These are phyloP conservation scores for Plantago ovata DNA, from an alignment of 257 asterid genomes.

Conservation along the genomic window DNA sequence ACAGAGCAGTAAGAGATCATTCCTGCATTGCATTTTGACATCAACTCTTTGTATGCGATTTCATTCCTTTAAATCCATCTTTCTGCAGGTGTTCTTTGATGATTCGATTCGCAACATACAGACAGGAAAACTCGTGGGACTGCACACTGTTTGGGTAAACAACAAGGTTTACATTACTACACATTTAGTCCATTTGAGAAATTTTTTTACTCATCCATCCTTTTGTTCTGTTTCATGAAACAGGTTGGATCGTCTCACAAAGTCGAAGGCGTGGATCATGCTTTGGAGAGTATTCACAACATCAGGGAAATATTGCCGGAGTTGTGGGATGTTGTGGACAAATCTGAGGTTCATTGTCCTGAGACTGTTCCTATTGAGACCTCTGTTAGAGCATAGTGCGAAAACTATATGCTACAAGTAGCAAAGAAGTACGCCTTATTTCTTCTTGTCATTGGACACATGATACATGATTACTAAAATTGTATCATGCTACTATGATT, in stretches of 20 bases:
- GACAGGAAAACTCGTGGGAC: conserved; percentile 60
- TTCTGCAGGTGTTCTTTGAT: conserved; percentile 81
- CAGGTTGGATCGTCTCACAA: conserved; percentile 72
- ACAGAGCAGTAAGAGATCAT: conserved; percentile 50
- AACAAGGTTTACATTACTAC: no score
- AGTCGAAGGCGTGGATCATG: conserved; percentile 59
- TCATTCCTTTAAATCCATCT: conserved; percentile 8
- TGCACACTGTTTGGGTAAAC: conserved; percentile 85
- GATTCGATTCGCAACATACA: conserved; percentile 82
- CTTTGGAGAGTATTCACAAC: conserved; percentile 84
- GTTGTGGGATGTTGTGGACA: conserved; percentile 68
- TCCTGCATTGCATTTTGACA: not conserved
- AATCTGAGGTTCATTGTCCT: conserved; percentile 38
- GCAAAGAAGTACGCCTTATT: not conserved
- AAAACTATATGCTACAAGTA: not conserved
- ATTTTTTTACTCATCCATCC: no score
- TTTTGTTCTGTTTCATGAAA: not conserved
- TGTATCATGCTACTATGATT: no score
- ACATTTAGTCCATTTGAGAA: no score
- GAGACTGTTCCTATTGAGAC: conserved; percentile 60
- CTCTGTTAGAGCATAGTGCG: conserved; percentile 42
- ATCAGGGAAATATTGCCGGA: conserved; percentile 81
- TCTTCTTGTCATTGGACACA: no score
- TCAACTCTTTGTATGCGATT: not conserved
- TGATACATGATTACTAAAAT: no score